A percentile compares a stretch with the other conserved stretches of the same genome.
These are phyloP conservation scores for Paralagenidium karlingii DNA, from an alignment of 352 stramenopile species.

Conservation along the genomic window DNA sequence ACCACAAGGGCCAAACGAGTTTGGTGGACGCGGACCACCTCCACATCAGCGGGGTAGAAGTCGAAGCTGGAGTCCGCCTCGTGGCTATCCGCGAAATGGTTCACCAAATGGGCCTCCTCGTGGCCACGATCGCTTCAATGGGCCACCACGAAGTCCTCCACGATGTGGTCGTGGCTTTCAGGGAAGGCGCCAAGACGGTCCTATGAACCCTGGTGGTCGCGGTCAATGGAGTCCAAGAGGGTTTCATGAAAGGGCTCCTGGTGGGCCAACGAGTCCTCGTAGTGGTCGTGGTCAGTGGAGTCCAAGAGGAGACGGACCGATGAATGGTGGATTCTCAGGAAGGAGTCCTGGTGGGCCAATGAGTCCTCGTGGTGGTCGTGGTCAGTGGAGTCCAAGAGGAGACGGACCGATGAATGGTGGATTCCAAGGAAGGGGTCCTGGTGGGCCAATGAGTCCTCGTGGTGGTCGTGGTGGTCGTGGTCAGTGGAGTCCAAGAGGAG, in stretches of 20 bases:
- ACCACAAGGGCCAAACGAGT: too few species aligned
- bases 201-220: background rate
- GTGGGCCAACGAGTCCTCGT: background rate
- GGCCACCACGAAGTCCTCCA: conserved; percentile 3
- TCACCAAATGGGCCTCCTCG: background rate
- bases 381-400: too few species aligned
- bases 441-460: too few species aligned
- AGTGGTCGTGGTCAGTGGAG: background rate
- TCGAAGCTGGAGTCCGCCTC: conserved; percentile 2
- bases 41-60: conserved; percentile 2
- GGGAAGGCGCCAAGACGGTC: background rate
- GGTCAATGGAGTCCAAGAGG: background rate
- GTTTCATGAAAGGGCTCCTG: background rate
- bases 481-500: too few species aligned
- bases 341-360: background rate
- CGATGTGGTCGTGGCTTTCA: background rate
- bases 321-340: background rate
- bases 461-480: too few species aligned
- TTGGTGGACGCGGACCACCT: conserved; percentile 5
- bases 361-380: too few species aligned
- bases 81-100: background rate
- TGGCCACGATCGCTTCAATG: conserved; percentile 3
- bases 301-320: too few species aligned
- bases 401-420: too few species aligned
- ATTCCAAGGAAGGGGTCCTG: too few species aligned